A percentile compares a stretch with the other conserved stretches of the same genome.
Evolutionary conservation across 805 yeast species (phyloP).

Genomic region (Lipomyces japonicus): DNA sequence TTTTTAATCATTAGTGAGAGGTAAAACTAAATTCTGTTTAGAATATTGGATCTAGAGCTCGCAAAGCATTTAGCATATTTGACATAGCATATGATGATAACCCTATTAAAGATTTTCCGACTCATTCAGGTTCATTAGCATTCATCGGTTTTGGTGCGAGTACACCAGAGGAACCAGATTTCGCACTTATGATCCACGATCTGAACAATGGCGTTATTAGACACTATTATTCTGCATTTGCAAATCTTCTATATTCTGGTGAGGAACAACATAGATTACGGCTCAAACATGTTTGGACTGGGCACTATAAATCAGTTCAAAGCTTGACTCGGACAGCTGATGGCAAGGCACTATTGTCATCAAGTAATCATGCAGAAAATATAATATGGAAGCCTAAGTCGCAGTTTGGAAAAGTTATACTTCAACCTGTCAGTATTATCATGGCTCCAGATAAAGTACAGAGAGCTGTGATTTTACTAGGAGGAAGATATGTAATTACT

Average conservation of each 20-base stretch:
- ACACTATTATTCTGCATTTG: constrained; percentile 33
- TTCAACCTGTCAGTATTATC: constrained; percentile 37
- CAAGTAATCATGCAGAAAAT: constrained; percentile 60
- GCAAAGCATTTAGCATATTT: constrained; percentile 26
- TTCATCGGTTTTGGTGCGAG: constrained; percentile 25
- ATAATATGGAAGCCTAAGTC: constrained; percentile 49
- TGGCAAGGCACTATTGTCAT: constrained; percentile 58
- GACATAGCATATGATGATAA: constrained; percentile 22
- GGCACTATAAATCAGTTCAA: constrained; percentile 78
- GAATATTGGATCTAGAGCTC: constrained; percentile 26
- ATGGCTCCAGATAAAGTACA: constrained; percentile 48
- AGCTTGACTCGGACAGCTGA: constrained; percentile 61
- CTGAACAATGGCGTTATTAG: constrained; percentile 37
- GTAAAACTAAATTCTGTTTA: too few relatives aligned
- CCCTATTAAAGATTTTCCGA: constrained; percentile 25
- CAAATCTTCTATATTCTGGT: constrained; percentile 22
- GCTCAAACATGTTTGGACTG: constrained; percentile 63
- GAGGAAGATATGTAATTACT: constrained; percentile 47
- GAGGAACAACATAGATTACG: constrained; percentile 12
- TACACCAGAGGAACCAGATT: constrained; percentile 28
- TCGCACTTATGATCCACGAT: constrained; percentile 34
- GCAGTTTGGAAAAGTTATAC: constrained; percentile 19
- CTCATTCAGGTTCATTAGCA: constrained; percentile 10
- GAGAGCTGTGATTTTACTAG: constrained; percentile 48
- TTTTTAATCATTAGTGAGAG: background rate